Base-by-base conservation (phyloP, 202 grass and related monocot species). In the Bolboschoenoplectus hybrid region DNA sequence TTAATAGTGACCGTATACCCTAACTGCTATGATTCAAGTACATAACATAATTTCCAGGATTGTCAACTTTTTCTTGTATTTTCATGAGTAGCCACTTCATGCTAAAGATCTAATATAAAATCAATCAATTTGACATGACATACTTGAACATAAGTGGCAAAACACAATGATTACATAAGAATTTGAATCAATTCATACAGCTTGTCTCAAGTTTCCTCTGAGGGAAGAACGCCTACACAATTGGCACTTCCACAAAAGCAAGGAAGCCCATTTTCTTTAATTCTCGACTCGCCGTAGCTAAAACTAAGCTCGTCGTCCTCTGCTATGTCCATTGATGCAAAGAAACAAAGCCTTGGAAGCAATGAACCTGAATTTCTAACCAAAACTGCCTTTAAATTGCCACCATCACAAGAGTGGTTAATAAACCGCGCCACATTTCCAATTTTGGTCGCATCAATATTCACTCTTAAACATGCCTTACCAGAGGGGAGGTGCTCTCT, bases 391-490 rank as follows among this genome's bases (percentile, higher is more conserved):
- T 53, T 88, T 36, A 98, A 66, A 87, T 98, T 98, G 78, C 95
- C 95, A 74, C 91, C 93, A 20, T 98, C 93, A 62, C 93, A 95
- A 51, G 95, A 98, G 85, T 95, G 95, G 63, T 98, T 98, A 84
- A 98, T 93, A 71, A 98, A 98, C 51, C 91, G 91, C 81, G 88
- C 88, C 16, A 91, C 80, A 4, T 95, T 95, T 86, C 91, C 93
- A 80, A 93, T 71, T 86, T 92, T 92, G 2, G 95, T 93, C 0
- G 93, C 93, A 86, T 98, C 95, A 40, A 95, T 92, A 81, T 98
- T 95, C 9, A 95, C 84, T 84, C 93, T 89, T 35, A 95, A 80
- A 66, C 95, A 98, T 39, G 88, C 91, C 91, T 92, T 93, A 14
- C 89, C 87, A 16, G 93, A 98, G 55, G 95, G 95, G 41, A 98